phyloP scores from a whole-genome alignment of 2,329 filamentous ascomycete species.

The Cryphonectria naterciae region DNA sequence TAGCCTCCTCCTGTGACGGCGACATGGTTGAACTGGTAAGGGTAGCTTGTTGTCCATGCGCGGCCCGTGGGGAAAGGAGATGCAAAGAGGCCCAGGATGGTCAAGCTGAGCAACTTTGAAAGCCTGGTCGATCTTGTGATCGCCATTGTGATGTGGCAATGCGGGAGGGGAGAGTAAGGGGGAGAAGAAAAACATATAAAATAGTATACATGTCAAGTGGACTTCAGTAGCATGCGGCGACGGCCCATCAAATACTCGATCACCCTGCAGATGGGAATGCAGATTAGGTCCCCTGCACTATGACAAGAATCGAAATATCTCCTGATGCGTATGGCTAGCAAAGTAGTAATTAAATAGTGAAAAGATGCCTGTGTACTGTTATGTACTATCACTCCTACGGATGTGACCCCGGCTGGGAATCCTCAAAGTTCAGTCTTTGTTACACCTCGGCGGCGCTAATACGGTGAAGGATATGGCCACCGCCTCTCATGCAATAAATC shows the following conservation, averaged over 20 bases:
- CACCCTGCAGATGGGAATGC: background rate
- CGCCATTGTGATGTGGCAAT: background rate
- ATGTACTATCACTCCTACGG: background rate
- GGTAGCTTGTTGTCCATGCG: constrained; percentile 11
- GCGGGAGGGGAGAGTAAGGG: background rate
- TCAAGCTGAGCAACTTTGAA: background rate
- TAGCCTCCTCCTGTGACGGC: constrained; percentile 19
- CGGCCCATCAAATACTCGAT: background rate
- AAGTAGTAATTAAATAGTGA: background rate
- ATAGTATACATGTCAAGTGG: background rate
- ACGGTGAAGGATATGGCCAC: background rate
- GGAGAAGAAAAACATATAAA: background rate
- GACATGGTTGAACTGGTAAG: constrained; percentile 19
- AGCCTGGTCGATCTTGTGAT: background rate
- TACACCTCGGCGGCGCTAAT: background rate
- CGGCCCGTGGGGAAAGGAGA: background rate
- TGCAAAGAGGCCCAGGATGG: background rate
- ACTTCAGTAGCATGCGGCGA: background rate
- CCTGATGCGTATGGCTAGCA: background rate
- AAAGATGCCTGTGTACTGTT: background rate
- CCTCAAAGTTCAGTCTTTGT: background rate
- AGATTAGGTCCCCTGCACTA: background rate
- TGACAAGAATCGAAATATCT: background rate
- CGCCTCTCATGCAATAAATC: background rate
- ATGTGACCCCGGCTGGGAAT: background rate